These are phyloP conservation scores for Nicotiana noctiflora DNA, from an alignment of 257 asterid genomes.

Conservation along the genomic window DNA sequence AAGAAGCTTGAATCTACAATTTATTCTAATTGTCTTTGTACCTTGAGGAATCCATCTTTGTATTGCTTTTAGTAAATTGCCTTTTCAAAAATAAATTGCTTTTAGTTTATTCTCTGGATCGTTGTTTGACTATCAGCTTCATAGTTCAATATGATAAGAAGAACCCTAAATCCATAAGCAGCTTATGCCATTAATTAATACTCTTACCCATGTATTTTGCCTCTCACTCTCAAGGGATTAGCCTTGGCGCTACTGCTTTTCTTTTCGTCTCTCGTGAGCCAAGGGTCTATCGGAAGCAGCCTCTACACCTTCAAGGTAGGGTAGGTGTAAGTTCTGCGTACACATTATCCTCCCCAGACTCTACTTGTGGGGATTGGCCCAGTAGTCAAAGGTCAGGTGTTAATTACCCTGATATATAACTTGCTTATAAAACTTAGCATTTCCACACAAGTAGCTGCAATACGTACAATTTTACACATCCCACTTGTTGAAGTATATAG, in stretches of 20 bases:
- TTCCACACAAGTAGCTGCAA: neutral
- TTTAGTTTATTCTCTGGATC: neutral
- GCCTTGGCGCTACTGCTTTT: no score
- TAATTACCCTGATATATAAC: neutral
- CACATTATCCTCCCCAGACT: no score
- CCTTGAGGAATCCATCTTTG: neutral
- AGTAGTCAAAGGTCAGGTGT: neutral
- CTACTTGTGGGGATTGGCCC: no score
- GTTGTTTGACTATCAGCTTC: neutral
- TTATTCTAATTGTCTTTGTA: neutral
- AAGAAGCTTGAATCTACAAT: neutral
- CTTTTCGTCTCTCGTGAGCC: no score
- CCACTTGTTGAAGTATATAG: neutral
- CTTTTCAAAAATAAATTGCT: neutral
- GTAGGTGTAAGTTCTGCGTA: no score
- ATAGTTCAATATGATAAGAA: no score
- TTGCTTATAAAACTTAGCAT: neutral
- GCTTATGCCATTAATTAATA: neutral
- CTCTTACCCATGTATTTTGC: neutral
- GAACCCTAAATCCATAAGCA: no score
- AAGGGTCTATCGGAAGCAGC: no score
- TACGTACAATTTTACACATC: neutral
- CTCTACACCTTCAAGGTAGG: no score
- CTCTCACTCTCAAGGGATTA: neutral
- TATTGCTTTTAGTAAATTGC: neutral